Base-by-base conservation (phyloP, 2,329 filamentous ascomycete species). In the Lecanicillium sp. region DNA sequence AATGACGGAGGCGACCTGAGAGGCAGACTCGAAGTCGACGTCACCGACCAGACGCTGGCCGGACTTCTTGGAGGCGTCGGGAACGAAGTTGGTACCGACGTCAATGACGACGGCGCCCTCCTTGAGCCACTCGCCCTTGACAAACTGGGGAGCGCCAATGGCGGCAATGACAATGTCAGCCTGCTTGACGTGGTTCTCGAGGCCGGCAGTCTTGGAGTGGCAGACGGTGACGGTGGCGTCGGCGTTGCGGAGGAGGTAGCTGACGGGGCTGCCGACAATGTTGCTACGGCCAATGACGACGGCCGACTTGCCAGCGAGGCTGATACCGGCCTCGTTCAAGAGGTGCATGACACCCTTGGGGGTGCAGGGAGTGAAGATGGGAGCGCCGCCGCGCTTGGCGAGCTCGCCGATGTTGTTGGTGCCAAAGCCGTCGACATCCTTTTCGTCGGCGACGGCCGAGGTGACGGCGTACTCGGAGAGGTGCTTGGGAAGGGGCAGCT, bases 351-450 rank as follows among this genome's bases (percentile, higher is more conserved):
- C 87, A 61, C 93, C 93, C 72, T 96, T 91, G 44, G 93, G 93
- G 2, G 93, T 98, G 77, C 93, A 98, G 39, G 93, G 93, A 36
- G 87, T 81, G 70, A 98, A 98, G 53, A 88, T 76, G 39, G 93
- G 93, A 56, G 79, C 81, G 37, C 93, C 93, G 43, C 93, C 91
- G 59, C 90, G 84, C 78, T 98, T 98, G 59, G 93, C 90, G 58
- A 98, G 79, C 72, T 97, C 91, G 55, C 93, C 93, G 63, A 98
- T 96, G 72, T 96, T 98, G 61, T 78, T 79, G 49, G 89, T 85
- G 49, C 93, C 91, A 62, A 98, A 98, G 44, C 93, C 93, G 69
- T 98, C 93, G 44, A 98, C 93, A 73, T 98, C 93, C 72, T 98
- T 98, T 68, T 93, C 87, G 60, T 91, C 86, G 36, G 87, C 78